Percentiles rank a stretch among this genome's conserved stretches.
Evolutionary conservation across 805 yeast genomes (phyloP).

Genomic region (Wickerhamiella alocasiicola): DNA sequence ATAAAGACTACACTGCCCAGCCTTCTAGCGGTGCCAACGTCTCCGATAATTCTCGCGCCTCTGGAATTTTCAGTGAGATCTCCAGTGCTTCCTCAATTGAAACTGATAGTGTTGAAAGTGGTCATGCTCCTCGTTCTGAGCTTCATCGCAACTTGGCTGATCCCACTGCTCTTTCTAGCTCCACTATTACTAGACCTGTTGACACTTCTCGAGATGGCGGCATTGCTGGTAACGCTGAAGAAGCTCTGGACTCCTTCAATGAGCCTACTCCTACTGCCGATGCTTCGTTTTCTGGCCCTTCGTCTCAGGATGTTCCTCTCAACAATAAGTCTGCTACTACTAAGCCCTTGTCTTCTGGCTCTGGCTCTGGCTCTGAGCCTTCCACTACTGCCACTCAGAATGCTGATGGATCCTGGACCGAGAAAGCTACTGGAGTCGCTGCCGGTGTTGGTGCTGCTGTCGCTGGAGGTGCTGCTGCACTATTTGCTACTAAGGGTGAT

Average conservation of each 20-base stretch:
- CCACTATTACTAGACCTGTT: background rate
- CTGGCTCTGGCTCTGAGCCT: background rate
- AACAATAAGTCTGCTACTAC: background rate
- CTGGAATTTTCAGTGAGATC: conserved; percentile 6
- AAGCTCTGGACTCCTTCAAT: background rate
- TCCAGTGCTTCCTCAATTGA: conserved; percentile 3
- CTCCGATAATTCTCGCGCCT: background rate
- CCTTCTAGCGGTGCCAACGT: background rate
- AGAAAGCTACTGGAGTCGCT: background rate
- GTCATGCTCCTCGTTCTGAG: background rate
- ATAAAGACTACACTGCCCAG: background rate
- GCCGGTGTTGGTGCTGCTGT: conserved; percentile 9
- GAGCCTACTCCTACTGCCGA: conserved; percentile 5
- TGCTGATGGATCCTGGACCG: background rate
- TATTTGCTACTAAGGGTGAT: conserved; percentile 1
- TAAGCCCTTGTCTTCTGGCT: background rate
- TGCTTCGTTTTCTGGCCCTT: conserved; percentile 7
- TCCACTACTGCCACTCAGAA: background rate
- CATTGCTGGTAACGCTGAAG: background rate
- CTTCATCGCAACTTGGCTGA: conserved; percentile 1
- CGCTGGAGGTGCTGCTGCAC: conserved; percentile 3
- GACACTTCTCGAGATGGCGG: background rate
- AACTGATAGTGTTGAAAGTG: conserved; percentile 1
- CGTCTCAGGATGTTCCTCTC: conserved; percentile 2
- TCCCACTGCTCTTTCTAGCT: background rate